Evolutionary conservation across 1,284 basidiomycete genomes (phyloP).

Genomic region (Agaricales sp.): DNA sequence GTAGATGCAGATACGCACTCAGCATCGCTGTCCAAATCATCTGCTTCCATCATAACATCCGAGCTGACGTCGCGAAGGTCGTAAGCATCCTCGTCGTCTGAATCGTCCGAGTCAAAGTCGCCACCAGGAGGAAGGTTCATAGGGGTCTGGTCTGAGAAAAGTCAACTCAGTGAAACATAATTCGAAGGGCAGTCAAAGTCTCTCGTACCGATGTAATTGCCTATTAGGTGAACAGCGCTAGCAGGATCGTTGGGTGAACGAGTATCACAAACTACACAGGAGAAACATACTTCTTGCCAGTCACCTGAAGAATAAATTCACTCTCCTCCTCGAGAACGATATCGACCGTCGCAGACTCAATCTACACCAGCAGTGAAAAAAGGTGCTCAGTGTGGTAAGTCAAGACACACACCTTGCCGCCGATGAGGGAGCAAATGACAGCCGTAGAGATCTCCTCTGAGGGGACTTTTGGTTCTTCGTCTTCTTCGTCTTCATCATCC

Average conservation of each 20-base stretch:
- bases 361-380: conserved; percentile 27
- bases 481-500: conserved; percentile 44
- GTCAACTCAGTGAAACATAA: conserved; percentile 9
- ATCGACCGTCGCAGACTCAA: conserved; percentile 73
- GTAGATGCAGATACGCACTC: conserved; percentile 36
- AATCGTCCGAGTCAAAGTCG: conserved; percentile 38
- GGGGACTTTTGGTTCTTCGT: conserved; percentile 33
- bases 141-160: conserved; percentile 34
- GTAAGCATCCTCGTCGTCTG: conserved; percentile 45
- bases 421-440: conserved; percentile 58
- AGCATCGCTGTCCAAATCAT: conserved; percentile 50
- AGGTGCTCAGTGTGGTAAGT: conserved; percentile 4
- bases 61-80: conserved; percentile 65
- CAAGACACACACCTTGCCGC: conserved; percentile 47
- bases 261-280: conserved; percentile 5
- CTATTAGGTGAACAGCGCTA: conserved; percentile 78
- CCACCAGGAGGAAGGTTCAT: conserved; percentile 39
- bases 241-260: conserved; percentile 7
- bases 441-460: conserved; percentile 28
- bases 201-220: conserved; percentile 80
- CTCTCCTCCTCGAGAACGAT: conserved; percentile 70
- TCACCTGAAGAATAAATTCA: conserved; percentile 59
- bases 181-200: too few relatives aligned
- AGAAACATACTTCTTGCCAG: conserved; percentile 71
- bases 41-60: conserved; percentile 59